A percentile compares a stretch with the other conserved stretches of the same genome.
phyloP scores from a whole-genome alignment of 768 basidiomycete genomes.

The Boletus bicolor region DNA sequence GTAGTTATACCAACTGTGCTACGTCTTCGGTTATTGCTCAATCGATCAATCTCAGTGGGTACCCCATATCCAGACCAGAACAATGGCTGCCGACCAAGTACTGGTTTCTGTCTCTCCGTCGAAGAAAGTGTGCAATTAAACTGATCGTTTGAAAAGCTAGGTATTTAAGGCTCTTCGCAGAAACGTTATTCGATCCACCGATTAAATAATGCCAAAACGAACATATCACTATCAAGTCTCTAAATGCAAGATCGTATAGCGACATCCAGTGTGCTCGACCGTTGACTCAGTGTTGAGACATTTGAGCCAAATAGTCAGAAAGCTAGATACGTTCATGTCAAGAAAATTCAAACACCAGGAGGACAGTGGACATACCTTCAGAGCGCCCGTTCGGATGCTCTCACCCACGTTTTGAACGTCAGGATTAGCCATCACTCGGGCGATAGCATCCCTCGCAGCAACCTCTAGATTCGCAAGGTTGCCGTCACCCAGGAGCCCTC shows the following conservation, averaged over 20 bases:
- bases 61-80: background rate
- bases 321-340: slow-evolving; percentile 35
- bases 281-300: slow-evolving; percentile 45
- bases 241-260: background rate
- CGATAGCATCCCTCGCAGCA: slow-evolving; percentile 74
- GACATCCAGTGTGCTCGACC: background rate
- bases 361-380: slow-evolving; percentile 58
- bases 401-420: slow-evolving; percentile 86
- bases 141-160: background rate
- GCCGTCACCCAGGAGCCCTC: slow-evolving; percentile 49
- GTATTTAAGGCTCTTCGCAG: background rate
- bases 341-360: background rate
- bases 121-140: background rate
- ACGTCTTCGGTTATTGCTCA: background rate
- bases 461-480: slow-evolving; percentile 53
- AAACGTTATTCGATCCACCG: slow-evolving; percentile 7
- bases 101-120: background rate
- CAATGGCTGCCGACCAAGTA: background rate
- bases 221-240: slow-evolving; percentile 2
- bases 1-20: background rate
- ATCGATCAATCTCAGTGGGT: background rate
- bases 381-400: slow-evolving; percentile 70
- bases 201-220: slow-evolving; percentile 13
- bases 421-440: slow-evolving; percentile 74
- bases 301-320: slow-evolving; percentile 67